Evolutionary conservation across 768 basidiomycete genomes (phyloP).

Genomic region (Phlegmacium glaucopus): DNA sequence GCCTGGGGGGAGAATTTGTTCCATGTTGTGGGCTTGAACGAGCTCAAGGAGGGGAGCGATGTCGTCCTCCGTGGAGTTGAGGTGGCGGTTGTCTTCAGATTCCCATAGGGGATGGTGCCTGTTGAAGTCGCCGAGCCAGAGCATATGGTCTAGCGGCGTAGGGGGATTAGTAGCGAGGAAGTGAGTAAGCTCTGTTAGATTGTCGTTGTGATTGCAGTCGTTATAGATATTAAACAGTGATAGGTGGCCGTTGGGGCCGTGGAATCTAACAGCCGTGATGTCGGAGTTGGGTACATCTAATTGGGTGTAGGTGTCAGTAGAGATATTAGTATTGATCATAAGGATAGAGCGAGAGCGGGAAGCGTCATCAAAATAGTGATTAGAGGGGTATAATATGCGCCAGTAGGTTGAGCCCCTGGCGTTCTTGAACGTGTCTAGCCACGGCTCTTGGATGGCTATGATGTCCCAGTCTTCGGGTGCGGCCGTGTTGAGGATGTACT

Average conservation of each 20-base stretch:
- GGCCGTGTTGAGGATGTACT: not conserved
- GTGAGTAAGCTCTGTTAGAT: not conserved
- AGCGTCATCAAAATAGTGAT: not conserved
- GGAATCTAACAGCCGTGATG: slow-evolving; percentile 16
- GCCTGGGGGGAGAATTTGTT: too few species aligned
- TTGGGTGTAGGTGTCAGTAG: slow-evolving; percentile 16
- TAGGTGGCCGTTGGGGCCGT: not conserved
- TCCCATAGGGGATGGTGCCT: slow-evolving; percentile 30
- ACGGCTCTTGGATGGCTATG: not conserved
- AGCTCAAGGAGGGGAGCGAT: slow-evolving; percentile 17
- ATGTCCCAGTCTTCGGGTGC: not conserved
- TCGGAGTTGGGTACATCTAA: slow-evolving; percentile 16
- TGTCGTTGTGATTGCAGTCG: slow-evolving; percentile 11
- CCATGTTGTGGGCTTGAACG: slow-evolving; percentile 7
- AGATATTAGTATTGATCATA: slow-evolving; percentile 8
- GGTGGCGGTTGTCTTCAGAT: slow-evolving; percentile 13
- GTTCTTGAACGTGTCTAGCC: not conserved
- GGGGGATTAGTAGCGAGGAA: not conserved
- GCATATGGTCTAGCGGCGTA: not conserved
- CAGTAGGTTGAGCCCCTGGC: not conserved
- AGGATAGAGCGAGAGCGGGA: slow-evolving; percentile 8
- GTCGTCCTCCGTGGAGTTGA: slow-evolving; percentile 1
- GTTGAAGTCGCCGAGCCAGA: too few species aligned
- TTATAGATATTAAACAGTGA: slow-evolving; percentile 19
- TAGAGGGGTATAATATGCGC: slow-evolving; percentile 6